Evolutionary conservation across 352 stramenopile genomes (phyloP).

Genomic region (Pythium brachiatum): DNA sequence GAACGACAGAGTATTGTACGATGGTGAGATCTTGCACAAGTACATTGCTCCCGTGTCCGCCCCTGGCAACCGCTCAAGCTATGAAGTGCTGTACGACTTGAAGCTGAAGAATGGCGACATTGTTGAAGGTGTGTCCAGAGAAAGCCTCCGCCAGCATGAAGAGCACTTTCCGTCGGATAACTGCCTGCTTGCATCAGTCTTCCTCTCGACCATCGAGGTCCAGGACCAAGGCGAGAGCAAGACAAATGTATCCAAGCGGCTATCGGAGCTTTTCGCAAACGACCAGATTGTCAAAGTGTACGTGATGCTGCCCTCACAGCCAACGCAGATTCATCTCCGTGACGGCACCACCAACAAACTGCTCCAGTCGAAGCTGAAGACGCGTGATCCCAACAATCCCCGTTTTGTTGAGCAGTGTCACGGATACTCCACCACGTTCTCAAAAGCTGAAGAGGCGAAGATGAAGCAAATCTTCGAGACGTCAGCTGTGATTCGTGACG

Average conservation of each 20-base stretch:
- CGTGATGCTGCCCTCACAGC: constrained; percentile 32
- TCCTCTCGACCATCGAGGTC: constrained; percentile 25
- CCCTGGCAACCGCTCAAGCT: background rate
- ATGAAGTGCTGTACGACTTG: constrained; percentile 37
- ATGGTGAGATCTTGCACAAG: constrained; percentile 29
- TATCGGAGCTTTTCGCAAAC: constrained; percentile 42
- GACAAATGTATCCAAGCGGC: constrained; percentile 15
- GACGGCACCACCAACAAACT: constrained; percentile 40
- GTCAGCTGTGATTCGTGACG: constrained; percentile 8
- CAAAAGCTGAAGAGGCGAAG: constrained; percentile 28
- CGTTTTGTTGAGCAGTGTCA: constrained; percentile 64
- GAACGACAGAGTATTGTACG: constrained; percentile 29
- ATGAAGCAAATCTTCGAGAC: constrained; percentile 34
- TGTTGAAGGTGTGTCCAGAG: constrained; percentile 29
- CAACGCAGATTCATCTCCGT: constrained; percentile 37
- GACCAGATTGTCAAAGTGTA: constrained; percentile 55
- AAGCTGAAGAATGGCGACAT: constrained; percentile 40
- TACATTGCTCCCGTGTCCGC: constrained; percentile 15
- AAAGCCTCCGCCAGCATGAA: constrained; percentile 35
- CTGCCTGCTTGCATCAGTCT: constrained; percentile 38
- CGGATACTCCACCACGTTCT: constrained; percentile 36
- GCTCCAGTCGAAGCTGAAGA: constrained; percentile 30
- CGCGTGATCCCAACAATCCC: constrained; percentile 33
- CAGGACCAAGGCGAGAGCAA: constrained; percentile 17
- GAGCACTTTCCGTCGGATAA: constrained; percentile 44